These are phyloP conservation scores for Funneliformis caledonium DNA, from an alignment of 371 early-diverging fungal genomes.

Conservation along the genomic window DNA sequence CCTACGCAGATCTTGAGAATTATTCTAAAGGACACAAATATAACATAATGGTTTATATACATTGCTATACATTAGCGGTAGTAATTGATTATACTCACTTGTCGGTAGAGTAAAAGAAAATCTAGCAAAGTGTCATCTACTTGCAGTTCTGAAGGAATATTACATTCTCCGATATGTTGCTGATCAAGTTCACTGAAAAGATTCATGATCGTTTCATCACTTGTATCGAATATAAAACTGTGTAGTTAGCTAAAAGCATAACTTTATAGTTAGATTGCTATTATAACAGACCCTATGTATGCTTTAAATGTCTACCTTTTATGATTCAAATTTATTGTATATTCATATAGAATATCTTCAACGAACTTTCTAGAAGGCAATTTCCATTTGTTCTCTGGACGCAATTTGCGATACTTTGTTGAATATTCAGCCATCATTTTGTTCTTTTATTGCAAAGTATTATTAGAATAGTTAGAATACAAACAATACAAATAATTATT, in stretches of 20 bases:
- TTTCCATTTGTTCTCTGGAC: too few species aligned
- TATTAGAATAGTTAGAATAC: too few species aligned
- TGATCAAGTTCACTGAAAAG: conserved; percentile 20
- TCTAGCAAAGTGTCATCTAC: neutral
- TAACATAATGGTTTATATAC: neutral
- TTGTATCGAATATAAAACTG: conserved; percentile 14
- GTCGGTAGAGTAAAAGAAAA: neutral
- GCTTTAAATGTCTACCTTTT: too few species aligned
- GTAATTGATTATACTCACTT: conserved; percentile 7
- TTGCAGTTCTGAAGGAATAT: conserved; percentile 4
- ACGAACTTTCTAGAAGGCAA: too few species aligned
- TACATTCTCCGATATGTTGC: neutral
- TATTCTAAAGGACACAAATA: neutral
- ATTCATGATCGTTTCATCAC: neutral
- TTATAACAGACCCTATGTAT: too few species aligned
- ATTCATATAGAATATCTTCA: too few species aligned
- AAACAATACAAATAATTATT: too few species aligned
- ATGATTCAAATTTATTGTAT: too few species aligned
- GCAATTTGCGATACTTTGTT: too few species aligned
- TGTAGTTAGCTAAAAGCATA: neutral
- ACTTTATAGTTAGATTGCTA: neutral
- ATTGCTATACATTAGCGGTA: neutral
- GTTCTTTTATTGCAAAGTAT: too few species aligned
- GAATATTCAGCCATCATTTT: too few species aligned
- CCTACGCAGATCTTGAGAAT: conserved; percentile 33